A percentile compares a stretch with the other conserved stretches of the same genome.
Conservation (phyloP, 2,329 filamentous ascomycete genomes). For the Colletotrichum melonis region DNA sequence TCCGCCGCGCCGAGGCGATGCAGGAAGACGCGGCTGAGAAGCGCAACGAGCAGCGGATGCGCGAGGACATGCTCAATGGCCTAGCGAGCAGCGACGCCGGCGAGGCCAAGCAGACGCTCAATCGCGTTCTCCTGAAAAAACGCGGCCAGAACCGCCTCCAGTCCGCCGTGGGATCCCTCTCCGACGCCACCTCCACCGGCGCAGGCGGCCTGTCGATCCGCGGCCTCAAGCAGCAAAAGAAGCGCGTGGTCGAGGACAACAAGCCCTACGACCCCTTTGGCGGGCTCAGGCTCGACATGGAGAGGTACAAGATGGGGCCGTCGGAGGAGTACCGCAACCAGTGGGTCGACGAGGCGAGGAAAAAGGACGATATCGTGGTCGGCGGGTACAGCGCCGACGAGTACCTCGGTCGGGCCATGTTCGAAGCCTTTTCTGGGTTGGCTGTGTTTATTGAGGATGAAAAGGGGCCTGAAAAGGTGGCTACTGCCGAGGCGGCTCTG, state of each 20-base stretch:
- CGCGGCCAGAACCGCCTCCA: conserved; percentile 64
- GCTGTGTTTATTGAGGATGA: conserved; percentile 90
- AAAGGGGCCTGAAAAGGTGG: conserved; percentile 54
- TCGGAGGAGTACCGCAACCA: conserved; percentile 79
- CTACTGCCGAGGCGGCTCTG: conserved; percentile 49
- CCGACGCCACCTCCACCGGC: conserved; percentile 44
- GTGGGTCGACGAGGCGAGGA: conserved; percentile 75
- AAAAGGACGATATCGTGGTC: conserved; percentile 74
- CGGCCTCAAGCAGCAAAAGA: conserved; percentile 76
- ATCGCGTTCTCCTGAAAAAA: conserved; percentile 78
- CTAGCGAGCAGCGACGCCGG: conserved; percentile 71
- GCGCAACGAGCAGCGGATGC: conserved; percentile 69
- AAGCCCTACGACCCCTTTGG: conserved; percentile 91
- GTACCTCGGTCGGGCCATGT: conserved; percentile 83
- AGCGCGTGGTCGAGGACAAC: conserved; percentile 64
- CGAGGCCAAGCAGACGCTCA: conserved; percentile 68
- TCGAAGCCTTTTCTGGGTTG: conserved; percentile 90
- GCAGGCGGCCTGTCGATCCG: conserved; percentile 72
- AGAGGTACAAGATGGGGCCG: conserved; percentile 72
- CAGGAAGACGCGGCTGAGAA: conserved; percentile 79
- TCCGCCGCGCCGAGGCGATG: conserved; percentile 71
- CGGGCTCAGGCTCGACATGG: conserved; percentile 74
- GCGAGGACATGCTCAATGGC: conserved; percentile 76
- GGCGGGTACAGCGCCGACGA: conserved; percentile 88
- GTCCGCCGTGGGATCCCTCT: conserved; percentile 44